These are phyloP conservation scores for Candida railenensis DNA, from an alignment of 805 yeast species.

Conservation along the genomic window DNA sequence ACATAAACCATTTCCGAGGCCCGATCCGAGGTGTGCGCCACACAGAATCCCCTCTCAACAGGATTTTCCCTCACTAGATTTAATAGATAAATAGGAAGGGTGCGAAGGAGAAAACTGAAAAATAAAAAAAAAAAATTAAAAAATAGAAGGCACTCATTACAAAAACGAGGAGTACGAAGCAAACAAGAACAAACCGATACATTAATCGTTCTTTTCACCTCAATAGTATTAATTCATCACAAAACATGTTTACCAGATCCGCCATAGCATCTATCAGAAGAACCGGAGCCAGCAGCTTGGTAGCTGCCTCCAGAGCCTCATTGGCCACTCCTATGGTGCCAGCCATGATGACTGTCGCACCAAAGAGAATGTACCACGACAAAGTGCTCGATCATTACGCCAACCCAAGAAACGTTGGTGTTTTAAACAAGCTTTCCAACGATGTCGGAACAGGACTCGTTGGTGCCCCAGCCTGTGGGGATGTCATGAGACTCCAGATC, in stretches of 20 bases:
- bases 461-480: constrained; percentile 99
- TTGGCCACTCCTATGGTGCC: constrained; percentile 3
- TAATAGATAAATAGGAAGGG: neutral
- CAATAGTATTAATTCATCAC: too few species aligned
- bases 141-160: neutral
- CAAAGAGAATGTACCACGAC: constrained; percentile 65
- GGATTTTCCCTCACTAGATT: neutral
- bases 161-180: too few species aligned
- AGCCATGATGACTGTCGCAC: constrained; percentile 3
- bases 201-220: too few species aligned
- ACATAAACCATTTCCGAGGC: neutral
- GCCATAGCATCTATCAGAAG: constrained; percentile 13
- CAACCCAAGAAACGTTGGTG: constrained; percentile 96
- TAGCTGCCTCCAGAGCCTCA: neutral
- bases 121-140: too few species aligned
- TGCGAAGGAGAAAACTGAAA: too few species aligned
- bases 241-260: constrained; percentile 29
- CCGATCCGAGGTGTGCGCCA: constrained; percentile 2
- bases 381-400: constrained; percentile 95
- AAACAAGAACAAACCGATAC: too few species aligned
- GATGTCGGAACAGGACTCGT: constrained; percentile 96
- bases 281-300: constrained; percentile 9
- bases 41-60: neutral
- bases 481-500: constrained; percentile 96
- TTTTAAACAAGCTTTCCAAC: constrained; percentile 71